phyloP scores from a whole-genome alignment of 345 rosid genomes.

The Linum trigynum region DNA sequence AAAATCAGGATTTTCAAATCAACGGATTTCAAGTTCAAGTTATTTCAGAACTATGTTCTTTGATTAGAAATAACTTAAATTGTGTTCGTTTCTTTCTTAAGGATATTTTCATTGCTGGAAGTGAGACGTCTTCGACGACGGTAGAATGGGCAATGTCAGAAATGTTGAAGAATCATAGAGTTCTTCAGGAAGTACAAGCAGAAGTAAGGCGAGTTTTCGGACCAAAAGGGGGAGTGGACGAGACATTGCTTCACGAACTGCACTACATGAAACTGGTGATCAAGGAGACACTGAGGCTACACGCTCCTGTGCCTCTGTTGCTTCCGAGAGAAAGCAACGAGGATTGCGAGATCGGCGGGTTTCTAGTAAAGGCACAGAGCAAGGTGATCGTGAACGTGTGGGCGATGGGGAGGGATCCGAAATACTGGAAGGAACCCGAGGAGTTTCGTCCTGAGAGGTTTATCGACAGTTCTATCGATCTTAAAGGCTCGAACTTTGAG shows the following conservation, averaged over 20 bases:
- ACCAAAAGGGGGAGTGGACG: not conserved
- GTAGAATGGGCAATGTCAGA: conserved; percentile 15
- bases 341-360: conserved; percentile 10
- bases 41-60: too few relatives aligned
- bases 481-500: conserved; percentile 14
- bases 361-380: not conserved
- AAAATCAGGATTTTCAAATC: too few relatives aligned
- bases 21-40: too few relatives aligned
- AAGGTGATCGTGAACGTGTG: conserved; percentile 11
- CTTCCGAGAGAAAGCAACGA: conserved; percentile 15
- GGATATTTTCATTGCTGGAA: conserved; percentile 15
- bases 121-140: conserved; percentile 11
- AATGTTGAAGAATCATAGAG: conserved; percentile 9
- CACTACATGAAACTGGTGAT: conserved; percentile 7
- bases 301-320: conserved; percentile 4
- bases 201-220: conserved; percentile 12
- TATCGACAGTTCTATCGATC: conserved; percentile 10
- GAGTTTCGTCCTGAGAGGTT: conserved; percentile 18
- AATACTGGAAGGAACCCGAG: conserved; percentile 13
- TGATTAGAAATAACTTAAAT: not conserved
- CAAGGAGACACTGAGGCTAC: conserved; percentile 14
- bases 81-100: not conserved
- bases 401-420: conserved; percentile 16
- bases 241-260: not conserved
- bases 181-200: conserved; percentile 8